Evolutionary conservation across 2,329 filamentous ascomycete genomes (phyloP).

Genomic region (Fusarium sacchari): DNA sequence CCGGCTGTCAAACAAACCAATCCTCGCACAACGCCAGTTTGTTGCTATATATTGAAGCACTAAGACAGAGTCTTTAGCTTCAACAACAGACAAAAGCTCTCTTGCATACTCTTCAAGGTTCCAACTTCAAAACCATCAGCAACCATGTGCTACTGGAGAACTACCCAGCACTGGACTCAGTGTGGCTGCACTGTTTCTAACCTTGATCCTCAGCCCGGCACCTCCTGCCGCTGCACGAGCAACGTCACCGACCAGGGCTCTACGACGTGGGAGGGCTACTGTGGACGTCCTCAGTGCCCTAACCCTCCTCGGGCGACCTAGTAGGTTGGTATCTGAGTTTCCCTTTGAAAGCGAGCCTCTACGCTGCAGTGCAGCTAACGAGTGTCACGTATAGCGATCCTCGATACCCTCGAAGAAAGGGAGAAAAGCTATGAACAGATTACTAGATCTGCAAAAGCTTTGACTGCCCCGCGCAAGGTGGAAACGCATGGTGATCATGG

Average conservation of each 20-base stretch:
- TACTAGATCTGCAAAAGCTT: constrained; percentile 1
- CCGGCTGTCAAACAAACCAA: constrained; percentile 11
- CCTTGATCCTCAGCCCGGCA: constrained; percentile 44
- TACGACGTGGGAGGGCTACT: constrained; percentile 48
- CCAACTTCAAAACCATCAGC: background rate
- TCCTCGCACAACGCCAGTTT: constrained; percentile 23
- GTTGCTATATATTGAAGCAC: constrained; percentile 28
- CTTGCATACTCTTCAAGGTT: background rate
- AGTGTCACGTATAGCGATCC: constrained; percentile 26
- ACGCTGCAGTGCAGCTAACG: constrained; percentile 19
- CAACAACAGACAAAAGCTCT: background rate
- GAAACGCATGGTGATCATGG: background rate
- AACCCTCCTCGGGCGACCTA: constrained; percentile 43
- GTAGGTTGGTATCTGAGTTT: constrained; percentile 38
- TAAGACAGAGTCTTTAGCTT: background rate
- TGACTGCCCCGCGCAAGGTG: background rate
- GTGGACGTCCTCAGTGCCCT: constrained; percentile 45
- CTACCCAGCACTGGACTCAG: constrained; percentile 45
- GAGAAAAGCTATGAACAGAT: constrained; percentile 38
- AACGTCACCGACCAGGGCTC: constrained; percentile 42
- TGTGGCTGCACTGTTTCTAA: constrained; percentile 47
- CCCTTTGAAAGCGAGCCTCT: constrained; percentile 3
- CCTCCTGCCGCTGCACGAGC: constrained; percentile 41
- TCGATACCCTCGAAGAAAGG: constrained; percentile 34
- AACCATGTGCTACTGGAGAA: constrained; percentile 51